These are phyloP conservation scores for Penicillium paxilli DNA, from an alignment of 495 filamentous ascomycete genomes.

Conservation along the genomic window DNA sequence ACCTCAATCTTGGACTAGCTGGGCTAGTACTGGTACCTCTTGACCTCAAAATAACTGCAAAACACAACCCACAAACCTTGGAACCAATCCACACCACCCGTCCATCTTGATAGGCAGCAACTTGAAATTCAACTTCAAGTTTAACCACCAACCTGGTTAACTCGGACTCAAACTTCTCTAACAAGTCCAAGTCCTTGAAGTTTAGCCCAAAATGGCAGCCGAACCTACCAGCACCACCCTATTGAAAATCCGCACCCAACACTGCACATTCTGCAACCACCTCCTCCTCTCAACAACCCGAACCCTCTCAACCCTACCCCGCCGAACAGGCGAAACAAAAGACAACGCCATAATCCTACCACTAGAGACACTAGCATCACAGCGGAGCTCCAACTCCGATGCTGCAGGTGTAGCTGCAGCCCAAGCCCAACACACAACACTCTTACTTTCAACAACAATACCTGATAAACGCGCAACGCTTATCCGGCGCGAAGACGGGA, in stretches of 20 bases:
- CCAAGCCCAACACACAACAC: conserved; percentile 38
- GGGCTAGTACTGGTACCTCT: too few relatives aligned
- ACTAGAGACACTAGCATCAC: conserved; percentile 1
- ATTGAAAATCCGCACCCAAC: conserved; percentile 61
- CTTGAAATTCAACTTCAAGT: too few relatives aligned
- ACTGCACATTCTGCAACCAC: conserved; percentile 71
- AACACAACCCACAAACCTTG: too few relatives aligned
- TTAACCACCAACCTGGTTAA: too few relatives aligned
- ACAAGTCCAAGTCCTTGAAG: too few relatives aligned
- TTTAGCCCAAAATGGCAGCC: neutral
- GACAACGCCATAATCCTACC: conserved; percentile 34
- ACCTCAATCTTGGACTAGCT: too few relatives aligned
- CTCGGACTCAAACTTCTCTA: too few relatives aligned
- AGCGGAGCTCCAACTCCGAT: conserved; percentile 3
- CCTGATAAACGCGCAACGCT: conserved; percentile 53
- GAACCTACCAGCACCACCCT: neutral
- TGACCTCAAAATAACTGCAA: too few relatives aligned
- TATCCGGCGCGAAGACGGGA: conserved; percentile 64
- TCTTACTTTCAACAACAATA: conserved; percentile 48
- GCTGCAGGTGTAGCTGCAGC: neutral
- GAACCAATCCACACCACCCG: too few relatives aligned
- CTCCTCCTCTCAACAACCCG: conserved; percentile 69
- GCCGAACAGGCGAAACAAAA: conserved; percentile 35
- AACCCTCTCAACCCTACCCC: conserved; percentile 51
- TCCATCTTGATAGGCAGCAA: too few relatives aligned